Percentiles rank a stretch among this genome's conserved stretches.
Evolutionary conservation across 768 basidiomycete species (phyloP).

Genomic region (Mrakia gelida): DNA sequence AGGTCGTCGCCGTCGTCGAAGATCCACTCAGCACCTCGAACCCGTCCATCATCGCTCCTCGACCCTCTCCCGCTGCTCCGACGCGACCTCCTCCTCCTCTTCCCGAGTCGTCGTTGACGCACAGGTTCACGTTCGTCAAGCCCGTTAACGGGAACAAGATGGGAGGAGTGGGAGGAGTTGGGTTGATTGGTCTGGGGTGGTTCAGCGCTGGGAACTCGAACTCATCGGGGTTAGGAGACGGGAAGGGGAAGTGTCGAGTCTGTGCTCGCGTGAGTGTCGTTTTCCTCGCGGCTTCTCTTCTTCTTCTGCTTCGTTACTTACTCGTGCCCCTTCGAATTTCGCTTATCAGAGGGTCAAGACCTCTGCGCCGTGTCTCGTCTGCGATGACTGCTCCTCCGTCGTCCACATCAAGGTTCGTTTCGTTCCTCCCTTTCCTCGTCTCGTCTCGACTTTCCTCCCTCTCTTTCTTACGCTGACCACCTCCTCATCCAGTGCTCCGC

Average conservation of each 20-base stretch:
- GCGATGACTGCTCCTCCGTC: conserved; percentile 25
- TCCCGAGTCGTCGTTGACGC: conserved; percentile 28
- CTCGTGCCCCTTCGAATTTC: neutral
- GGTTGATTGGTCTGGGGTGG: conserved; percentile 13
- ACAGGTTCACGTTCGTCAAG: conserved; percentile 29
- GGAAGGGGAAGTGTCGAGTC: conserved; percentile 7
- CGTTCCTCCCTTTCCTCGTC: neutral
- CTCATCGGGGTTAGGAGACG: neutral
- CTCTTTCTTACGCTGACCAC: neutral
- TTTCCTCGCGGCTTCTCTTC: neutral
- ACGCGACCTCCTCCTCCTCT: conserved; percentile 15
- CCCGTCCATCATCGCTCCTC: neutral
- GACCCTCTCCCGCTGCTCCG: neutral
- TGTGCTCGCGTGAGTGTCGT: conserved; percentile 10
- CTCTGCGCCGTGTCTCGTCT: neutral
- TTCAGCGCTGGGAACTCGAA: conserved; percentile 3
- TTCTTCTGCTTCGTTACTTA: neutral
- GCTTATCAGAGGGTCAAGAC: conserved; percentile 14
- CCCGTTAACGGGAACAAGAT: conserved; percentile 15
- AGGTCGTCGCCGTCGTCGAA: neutral
- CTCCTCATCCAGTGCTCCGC: conserved; percentile 16
- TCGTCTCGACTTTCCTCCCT: neutral
- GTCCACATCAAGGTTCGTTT: conserved; percentile 22
- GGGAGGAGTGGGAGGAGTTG: conserved; percentile 1
- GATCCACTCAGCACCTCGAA: neutral